Base-by-base conservation (phyloP, 2,329 filamentous ascomycete genomes). In the Cercospora zeina region DNA sequence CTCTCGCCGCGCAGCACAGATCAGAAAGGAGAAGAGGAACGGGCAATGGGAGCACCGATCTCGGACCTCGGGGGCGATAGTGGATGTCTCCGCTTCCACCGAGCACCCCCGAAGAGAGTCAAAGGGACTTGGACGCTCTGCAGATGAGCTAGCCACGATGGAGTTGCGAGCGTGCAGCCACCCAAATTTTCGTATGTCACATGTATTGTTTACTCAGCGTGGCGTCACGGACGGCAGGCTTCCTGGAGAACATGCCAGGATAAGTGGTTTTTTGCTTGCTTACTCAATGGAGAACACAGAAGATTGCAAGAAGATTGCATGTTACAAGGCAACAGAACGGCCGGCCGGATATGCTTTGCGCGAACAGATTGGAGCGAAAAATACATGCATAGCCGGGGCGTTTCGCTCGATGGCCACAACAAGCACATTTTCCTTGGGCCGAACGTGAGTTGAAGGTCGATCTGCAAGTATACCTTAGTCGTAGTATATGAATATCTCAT, bases 1-100 rank as follows among this genome's bases (percentile, higher is more conserved):
- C 62, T n/a, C 33, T 58, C 5, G 58, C 58, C 5, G 54, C 58
- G n/a, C 58, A 58, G 54, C 62, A 63, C 21, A 54, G 58, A 54
- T 24, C 53, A 11, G 54, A 51, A 13, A 47, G 62, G 21, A 57
- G 62, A 14, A 58, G 62, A 49, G 58, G 58, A 6, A 60, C 34
- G 13, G 61, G 56, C 31, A 58, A 45, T 31, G 50, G 58, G 11
- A 58, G 58, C 14, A 47, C 53, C n/a, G 62, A 63, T 34, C 45
- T 63, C 16, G 54, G 58, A 31, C 36, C 53, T 19, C 34, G 42
- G 34, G 58, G 36, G 27, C 58, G 58, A 60, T 60, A 55, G 51
- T 54, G 47, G 56, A 30, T 59, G 45, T 59, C 58, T 19, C 50
- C 36, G 31, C 36, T 37, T 8, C 49, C 58, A 21, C 49, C 58